These are phyloP conservation scores for Flaveria trinervia DNA, from an alignment of 129 eudicot genomes.

Conservation along the genomic window DNA sequence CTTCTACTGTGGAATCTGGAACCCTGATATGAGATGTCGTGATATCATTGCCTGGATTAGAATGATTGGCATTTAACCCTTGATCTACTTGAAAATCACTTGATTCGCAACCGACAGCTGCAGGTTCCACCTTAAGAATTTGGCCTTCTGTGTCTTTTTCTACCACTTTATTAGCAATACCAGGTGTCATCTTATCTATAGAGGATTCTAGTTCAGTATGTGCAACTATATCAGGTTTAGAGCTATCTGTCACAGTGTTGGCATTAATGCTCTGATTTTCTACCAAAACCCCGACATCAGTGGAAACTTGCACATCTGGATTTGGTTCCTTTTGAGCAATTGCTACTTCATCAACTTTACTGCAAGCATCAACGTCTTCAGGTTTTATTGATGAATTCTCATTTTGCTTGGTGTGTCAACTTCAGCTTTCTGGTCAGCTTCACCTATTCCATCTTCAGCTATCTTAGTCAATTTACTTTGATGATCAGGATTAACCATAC, in stretches of 20 bases:
- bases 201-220: constrained; percentile 6
- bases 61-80: constrained; percentile 12
- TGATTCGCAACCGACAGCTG: not conserved
- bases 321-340: not conserved
- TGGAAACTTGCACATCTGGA: not conserved
- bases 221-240: constrained; percentile 16
- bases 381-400: constrained; percentile 15
- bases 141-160: not conserved
- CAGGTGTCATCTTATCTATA: constrained; percentile 4
- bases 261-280: constrained; percentile 11
- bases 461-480: constrained; percentile 23
- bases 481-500: constrained; percentile 20
- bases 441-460: constrained; percentile 16
- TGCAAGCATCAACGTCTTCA: constrained; percentile 11
- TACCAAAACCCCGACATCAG: constrained; percentile 14
- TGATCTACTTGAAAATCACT: constrained; percentile 1
- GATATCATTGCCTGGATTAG: constrained; percentile 1
- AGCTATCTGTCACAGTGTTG: constrained; percentile 8
- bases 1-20: constrained; percentile 15
- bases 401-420: constrained; percentile 23
- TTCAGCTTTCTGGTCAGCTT: constrained; percentile 22
- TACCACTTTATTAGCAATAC: constrained; percentile 6
- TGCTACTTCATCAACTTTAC: constrained; percentile 16
- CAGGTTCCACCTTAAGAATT: constrained; percentile 8
- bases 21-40: not conserved